A percentile compares a stretch with the other conserved stretches of the same genome.
phyloP scores from a whole-genome alignment of 176 grass and related monocot species.

The Oryza rufipogon region DNA sequence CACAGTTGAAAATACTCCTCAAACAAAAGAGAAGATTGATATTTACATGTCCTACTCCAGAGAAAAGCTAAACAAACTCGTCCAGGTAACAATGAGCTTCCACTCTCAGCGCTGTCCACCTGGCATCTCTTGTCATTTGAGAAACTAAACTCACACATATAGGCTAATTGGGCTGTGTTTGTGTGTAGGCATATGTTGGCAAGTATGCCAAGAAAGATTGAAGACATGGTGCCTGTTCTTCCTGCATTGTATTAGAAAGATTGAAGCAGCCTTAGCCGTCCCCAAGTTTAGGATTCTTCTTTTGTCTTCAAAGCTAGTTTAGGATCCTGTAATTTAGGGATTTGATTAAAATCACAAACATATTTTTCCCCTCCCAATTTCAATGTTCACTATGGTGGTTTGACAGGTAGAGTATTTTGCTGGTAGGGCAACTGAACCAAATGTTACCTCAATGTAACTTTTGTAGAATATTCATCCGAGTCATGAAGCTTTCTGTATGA shows the following conservation, averaged over 20 bases:
- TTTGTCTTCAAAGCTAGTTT: background rate
- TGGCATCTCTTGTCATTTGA: background rate
- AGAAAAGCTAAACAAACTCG: slow-evolving; percentile 81
- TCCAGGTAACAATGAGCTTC: slow-evolving; percentile 62
- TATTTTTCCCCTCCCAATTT: background rate
- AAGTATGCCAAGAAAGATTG: slow-evolving; percentile 65
- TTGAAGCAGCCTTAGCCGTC: background rate
- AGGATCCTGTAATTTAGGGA: slow-evolving; percentile 28
- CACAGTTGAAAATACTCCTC: slow-evolving; percentile 76
- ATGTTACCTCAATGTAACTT: slow-evolving; percentile 32
- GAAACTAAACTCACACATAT: background rate
- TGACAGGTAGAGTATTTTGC: background rate
- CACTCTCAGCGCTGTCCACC: background rate
- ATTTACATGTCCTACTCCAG: slow-evolving; percentile 81
- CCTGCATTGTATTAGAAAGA: background rate
- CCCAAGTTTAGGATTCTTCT: slow-evolving; percentile 5
- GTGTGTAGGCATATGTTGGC: slow-evolving; percentile 79
- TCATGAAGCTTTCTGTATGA: slow-evolving; percentile 23
- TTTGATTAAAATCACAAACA: background rate
- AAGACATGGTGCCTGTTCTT: background rate
- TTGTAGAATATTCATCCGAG: slow-evolving; percentile 34
- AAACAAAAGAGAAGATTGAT: slow-evolving; percentile 94
- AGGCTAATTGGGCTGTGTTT: background rate
- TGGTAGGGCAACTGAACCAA: background rate
- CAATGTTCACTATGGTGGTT: slow-evolving; percentile 22